Evolutionary conservation across 2,329 filamentous ascomycete species (phyloP), one percentile per base, ranked within the genome.

Genomic region (Apiospora malaysiana): DNA sequence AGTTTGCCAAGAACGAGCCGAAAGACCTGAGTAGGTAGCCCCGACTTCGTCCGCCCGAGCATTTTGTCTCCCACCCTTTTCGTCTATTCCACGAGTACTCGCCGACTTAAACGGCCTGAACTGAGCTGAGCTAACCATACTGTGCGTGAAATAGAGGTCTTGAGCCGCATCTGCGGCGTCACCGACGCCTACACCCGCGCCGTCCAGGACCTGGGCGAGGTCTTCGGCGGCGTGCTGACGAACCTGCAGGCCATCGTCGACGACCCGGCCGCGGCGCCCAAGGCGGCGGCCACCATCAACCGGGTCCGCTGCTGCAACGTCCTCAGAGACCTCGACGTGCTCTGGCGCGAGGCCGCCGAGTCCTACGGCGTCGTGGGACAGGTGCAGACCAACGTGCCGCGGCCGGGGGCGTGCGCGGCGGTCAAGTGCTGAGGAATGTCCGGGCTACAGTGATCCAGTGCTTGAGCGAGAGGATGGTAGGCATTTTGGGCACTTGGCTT

Each of bases 271-370:
- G n/a, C 5, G 2, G 40, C 45, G n/a, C 40, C 23, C 23, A 27
- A 1, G 23, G 66, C 66, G 7, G 40, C 27, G n/a, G 27, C 14
- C n/a, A 67, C 23, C 40, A 67, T 67, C 66, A 67, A 67, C 66
- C 40, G 21, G 6, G n/a, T 67, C 45, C 66, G 66, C 66, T 67
- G 66, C 66, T 67, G 66, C 40, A 67, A 67, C 66, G 66, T 46
- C 18, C 66, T 67, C 16, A 14, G 6, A 14, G 66, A 46, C 40
- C 66, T 67, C 66, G 66, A 67, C 66, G 66, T 47, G 42, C 42
- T 67, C 66, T 67, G 66, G 66, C n/a, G 10, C 66, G 66, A 67
- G 66, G 66, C 66, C 8, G 66, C 66, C 23, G 40, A 25, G 66
- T 14, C 23, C 23, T 45, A 67, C 42, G 40, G 66, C 66, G 10